Base-by-base conservation (phyloP, 805 yeast species). In the Candida maesae region DNA sequence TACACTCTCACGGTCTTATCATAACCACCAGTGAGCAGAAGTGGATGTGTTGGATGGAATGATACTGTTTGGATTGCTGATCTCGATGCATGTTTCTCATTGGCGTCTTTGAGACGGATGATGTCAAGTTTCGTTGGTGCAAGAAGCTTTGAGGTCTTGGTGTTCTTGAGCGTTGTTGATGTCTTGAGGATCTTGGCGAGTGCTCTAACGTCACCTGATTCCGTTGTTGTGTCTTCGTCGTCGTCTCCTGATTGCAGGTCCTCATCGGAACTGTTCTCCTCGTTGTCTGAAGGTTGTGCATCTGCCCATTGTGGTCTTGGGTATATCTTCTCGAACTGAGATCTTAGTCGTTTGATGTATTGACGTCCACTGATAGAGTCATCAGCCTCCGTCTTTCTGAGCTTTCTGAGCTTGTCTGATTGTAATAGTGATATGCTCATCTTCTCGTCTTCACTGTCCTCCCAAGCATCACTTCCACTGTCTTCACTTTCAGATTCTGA, bases 221-320 rank as follows among this genome's bases (percentile, higher is more conserved):
- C 57, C 65, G 25, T 56, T 59, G 13, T 65, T 4, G 50, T 59
- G 12, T 51, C 64, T 2, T 50, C 53, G 9, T 60, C 68, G 12
- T 51, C 64, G 2, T 50, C 53, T 8, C 60, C 68, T 13, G 57
- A 59, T 6, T 52, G 60, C 8, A 37, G 46, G 2, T 52, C 51
- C 15, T 50, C 55, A 8, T 53, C 59, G 32, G 60, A 63, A 18
- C 54, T 33, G 41, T 60, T 64, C 12, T 56, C 62, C 20, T 46
- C 51, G 8, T 39, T 44, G 9, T 42, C 49, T 5, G 46, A 39
- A 10, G 49, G 49, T 3, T 52, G 49, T 13, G 55, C 59, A 45
- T 67, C 68, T n/a, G 62, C 82, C 99, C 99, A 91, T 38, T 71
- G 67, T 3, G 99, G 99, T 50, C 78, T 72, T 27, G 96, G 95